Evolutionary conservation across 805 yeast species (phyloP).

Genomic region (Ogataea pini): DNA sequence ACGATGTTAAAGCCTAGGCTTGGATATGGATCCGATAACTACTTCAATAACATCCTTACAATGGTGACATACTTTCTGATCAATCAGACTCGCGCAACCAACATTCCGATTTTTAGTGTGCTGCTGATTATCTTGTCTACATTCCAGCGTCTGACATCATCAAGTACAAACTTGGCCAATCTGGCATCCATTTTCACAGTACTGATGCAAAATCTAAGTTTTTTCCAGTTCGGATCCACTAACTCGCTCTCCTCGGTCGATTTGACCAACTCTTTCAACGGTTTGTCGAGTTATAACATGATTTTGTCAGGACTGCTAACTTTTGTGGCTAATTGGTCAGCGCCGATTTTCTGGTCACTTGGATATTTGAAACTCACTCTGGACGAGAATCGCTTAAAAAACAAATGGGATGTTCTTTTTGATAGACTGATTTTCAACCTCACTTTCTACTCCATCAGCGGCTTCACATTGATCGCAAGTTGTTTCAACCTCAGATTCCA

Average conservation of each 20-base stretch:
- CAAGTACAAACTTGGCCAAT: slow-evolving; percentile 17
- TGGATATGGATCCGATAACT: slow-evolving; percentile 18
- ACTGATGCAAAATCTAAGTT: slow-evolving; percentile 70
- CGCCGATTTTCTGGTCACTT: slow-evolving; percentile 79
- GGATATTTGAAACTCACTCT: slow-evolving; percentile 34
- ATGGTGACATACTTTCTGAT: slow-evolving; percentile 45
- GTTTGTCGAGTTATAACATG: slow-evolving; percentile 70
- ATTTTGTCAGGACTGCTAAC: slow-evolving; percentile 74
- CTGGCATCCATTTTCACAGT: slow-evolving; percentile 39
- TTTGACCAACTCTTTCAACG: slow-evolving; percentile 89
- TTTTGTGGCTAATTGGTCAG: slow-evolving; percentile 80
- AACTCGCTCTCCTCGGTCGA: slow-evolving; percentile 92
- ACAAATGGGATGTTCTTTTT: slow-evolving; percentile 39
- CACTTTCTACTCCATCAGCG: slow-evolving; percentile 60
- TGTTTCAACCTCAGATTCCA: slow-evolving; percentile 80
- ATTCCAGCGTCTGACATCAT: slow-evolving; percentile 18
- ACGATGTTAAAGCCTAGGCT: slow-evolving; percentile 20
- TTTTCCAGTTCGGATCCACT: slow-evolving; percentile 87
- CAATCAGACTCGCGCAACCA: slow-evolving; percentile 54
- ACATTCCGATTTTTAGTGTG: slow-evolving; percentile 51
- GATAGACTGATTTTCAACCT: slow-evolving; percentile 41
- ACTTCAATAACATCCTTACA: slow-evolving; percentile 38
- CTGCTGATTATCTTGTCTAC: slow-evolving; percentile 36
- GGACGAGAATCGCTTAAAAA: slow-evolving; percentile 8
- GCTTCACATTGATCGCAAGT: slow-evolving; percentile 60